Evolutionary conservation across 768 basidiomycete species (phyloP).

Genomic region (Candolleomyces aberdarensis): DNA sequence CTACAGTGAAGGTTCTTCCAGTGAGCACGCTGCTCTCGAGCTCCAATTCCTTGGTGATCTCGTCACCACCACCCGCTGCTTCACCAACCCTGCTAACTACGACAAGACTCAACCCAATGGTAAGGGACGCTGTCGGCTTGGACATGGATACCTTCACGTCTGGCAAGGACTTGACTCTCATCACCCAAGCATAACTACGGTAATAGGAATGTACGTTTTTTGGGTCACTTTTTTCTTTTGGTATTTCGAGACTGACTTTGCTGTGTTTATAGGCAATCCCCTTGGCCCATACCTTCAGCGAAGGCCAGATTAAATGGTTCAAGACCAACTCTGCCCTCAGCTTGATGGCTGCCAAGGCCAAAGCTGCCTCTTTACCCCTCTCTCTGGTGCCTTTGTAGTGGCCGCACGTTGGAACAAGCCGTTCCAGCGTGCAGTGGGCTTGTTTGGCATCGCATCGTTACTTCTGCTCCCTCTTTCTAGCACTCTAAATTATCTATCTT

Average conservation of each 20-base stretch:
- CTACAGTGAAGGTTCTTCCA: constrained; percentile 98
- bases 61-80: constrained; percentile 94
- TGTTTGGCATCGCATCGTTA: too few species aligned
- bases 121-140: constrained; percentile 86
- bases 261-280: constrained; percentile 50
- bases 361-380: constrained; percentile 14
- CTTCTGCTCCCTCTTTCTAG: too few species aligned
- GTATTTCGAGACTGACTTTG: constrained; percentile 4
- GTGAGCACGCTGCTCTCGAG: constrained; percentile 96
- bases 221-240: background rate
- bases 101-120: constrained; percentile 88
- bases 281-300: constrained; percentile 94
- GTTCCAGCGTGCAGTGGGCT: too few species aligned
- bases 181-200: constrained; percentile 84
- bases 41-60: constrained; percentile 93
- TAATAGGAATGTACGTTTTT: constrained; percentile 51
- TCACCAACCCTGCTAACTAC: constrained; percentile 93
- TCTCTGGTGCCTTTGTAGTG: too few species aligned
- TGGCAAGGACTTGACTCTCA: constrained; percentile 85
- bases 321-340: constrained; percentile 95
- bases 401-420: too few species aligned
- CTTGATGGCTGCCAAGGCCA: constrained; percentile 73
- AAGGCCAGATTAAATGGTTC: constrained; percentile 98
- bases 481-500: too few species aligned
- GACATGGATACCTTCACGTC: constrained; percentile 84